A percentile compares a stretch with the other conserved stretches of the same genome.
phyloP scores from a whole-genome alignment of 768 basidiomycete species.

The Boletus vinaceobasis region DNA sequence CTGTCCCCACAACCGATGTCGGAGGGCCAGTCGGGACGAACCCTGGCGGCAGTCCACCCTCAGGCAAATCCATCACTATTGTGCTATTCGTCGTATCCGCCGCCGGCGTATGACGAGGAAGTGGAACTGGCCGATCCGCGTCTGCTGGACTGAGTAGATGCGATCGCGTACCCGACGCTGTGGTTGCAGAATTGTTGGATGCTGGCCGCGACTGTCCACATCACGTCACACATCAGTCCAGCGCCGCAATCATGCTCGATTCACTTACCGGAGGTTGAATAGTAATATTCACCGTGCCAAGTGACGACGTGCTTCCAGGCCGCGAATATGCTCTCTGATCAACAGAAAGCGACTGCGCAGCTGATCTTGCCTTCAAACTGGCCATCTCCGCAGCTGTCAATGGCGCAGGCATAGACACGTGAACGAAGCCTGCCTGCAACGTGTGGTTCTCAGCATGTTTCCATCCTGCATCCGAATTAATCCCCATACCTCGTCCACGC shows the following conservation, averaged over 20 bases:
- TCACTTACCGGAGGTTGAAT: slow-evolving; percentile 31
- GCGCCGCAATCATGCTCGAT: background rate
- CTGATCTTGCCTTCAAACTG: slow-evolving; percentile 16
- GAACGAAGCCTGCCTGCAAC: slow-evolving; percentile 31
- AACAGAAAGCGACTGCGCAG: slow-evolving; percentile 22
- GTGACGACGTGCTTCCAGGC: slow-evolving; percentile 29
- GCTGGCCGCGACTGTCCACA: slow-evolving; percentile 37
- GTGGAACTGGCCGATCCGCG: slow-evolving; percentile 36
- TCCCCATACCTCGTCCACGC: slow-evolving; percentile 32
- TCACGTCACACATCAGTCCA: slow-evolving; percentile 8
- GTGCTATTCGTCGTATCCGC: slow-evolving; percentile 4
- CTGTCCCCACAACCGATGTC: slow-evolving; percentile 13
- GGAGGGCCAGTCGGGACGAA: slow-evolving; percentile 32
- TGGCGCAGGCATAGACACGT: slow-evolving; percentile 33
- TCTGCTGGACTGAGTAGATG: slow-evolving; percentile 40
- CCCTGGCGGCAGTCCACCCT: slow-evolving; percentile 35
- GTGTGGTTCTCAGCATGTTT: slow-evolving; percentile 9
- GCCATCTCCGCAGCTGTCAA: slow-evolving; percentile 25
- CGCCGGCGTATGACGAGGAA: slow-evolving; percentile 17
- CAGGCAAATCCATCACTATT: slow-evolving; percentile 26
- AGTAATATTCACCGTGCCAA: slow-evolving; percentile 31
- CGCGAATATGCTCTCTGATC: slow-evolving; percentile 23
- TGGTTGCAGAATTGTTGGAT: slow-evolving; percentile 32
- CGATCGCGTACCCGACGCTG: slow-evolving; percentile 22
- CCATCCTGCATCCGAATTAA: background rate